phyloP scores from a whole-genome alignment of 2,329 filamentous ascomycete species.

The Didymella pomorum region DNA sequence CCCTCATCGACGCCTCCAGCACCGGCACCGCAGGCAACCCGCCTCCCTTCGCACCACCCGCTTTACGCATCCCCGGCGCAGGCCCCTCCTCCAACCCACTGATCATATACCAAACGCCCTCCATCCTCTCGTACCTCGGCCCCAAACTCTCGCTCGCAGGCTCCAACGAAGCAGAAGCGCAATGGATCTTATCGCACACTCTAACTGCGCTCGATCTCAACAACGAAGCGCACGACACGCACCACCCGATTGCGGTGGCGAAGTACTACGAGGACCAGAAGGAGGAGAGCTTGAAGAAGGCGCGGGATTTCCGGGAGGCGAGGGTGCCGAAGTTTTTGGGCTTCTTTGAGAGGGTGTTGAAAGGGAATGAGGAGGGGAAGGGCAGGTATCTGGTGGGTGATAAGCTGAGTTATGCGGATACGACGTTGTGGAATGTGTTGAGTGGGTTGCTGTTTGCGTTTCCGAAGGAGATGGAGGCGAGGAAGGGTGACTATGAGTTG shows the following conservation, averaged over 20 bases:
- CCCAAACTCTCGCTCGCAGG: slow-evolving; percentile 65
- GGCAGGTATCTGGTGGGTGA: slow-evolving; percentile 72
- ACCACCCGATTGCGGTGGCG: slow-evolving; percentile 70
- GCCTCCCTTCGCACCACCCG: slow-evolving; percentile 71
- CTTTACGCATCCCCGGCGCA: slow-evolving; percentile 62
- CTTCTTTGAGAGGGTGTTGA: slow-evolving; percentile 74
- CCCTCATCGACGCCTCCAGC: slow-evolving; percentile 56
- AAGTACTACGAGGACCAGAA: slow-evolving; percentile 80
- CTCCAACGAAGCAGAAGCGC: slow-evolving; percentile 59
- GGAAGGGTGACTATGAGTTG: slow-evolving; percentile 65
- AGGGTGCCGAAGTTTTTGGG: slow-evolving; percentile 76
- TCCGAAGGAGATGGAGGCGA: slow-evolving; percentile 68
- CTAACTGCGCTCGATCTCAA: slow-evolving; percentile 76
- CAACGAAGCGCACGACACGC: slow-evolving; percentile 77
- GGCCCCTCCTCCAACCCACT: slow-evolving; percentile 63
- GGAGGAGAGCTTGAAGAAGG: slow-evolving; percentile 66
- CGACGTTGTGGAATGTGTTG: slow-evolving; percentile 74
- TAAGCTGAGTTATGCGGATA: slow-evolving; percentile 73
- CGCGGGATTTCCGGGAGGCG: slow-evolving; percentile 65
- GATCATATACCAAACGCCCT: slow-evolving; percentile 72
- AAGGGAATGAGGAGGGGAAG: slow-evolving; percentile 64
- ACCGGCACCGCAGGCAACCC: slow-evolving; percentile 64
- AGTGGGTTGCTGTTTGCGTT: slow-evolving; percentile 69
- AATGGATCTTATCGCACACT: slow-evolving; percentile 68
- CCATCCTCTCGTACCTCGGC: slow-evolving; percentile 76